phyloP scores from a whole-genome alignment of 2,329 filamentous ascomycete genomes.

The Chrysoporthe puriensis region DNA sequence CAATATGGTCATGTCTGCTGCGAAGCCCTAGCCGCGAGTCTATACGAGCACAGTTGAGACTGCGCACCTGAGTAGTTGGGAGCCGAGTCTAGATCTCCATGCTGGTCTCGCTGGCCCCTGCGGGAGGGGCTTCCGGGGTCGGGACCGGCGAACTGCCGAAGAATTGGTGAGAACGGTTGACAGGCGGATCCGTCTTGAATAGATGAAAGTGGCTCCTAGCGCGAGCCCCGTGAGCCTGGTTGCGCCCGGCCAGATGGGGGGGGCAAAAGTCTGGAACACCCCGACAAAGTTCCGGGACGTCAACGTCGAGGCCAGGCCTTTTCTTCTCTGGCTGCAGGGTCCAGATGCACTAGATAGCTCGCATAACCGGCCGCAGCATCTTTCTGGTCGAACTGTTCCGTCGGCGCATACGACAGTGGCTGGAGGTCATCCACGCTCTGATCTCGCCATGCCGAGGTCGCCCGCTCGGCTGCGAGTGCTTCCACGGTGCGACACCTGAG shows the following conservation, averaged over 20 bases:
- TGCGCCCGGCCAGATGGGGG: not conserved
- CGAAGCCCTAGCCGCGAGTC: not conserved
- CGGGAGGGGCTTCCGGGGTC: slow-evolving; percentile 4
- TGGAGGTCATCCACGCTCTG: not conserved
- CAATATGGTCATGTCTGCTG: not conserved
- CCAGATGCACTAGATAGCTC: not conserved
- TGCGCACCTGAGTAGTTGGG: not conserved
- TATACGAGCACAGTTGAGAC: not conserved
- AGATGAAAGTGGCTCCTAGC: slow-evolving; percentile 9
- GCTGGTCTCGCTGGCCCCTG: not conserved
- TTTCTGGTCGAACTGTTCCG: not conserved
- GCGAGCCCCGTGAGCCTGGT: not conserved
- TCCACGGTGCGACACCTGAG: not conserved
- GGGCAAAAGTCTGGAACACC: not conserved
- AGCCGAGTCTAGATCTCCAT: not conserved
- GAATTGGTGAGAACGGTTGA: slow-evolving; percentile 20
- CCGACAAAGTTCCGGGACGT: not conserved
- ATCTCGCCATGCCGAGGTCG: not conserved
- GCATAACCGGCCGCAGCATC: not conserved
- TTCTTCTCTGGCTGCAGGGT: no score
- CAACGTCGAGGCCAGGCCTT: not conserved
- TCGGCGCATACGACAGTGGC: not conserved
- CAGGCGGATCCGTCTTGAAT: slow-evolving; percentile 18
- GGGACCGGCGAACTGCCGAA: slow-evolving; percentile 4
- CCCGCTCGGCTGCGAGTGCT: not conserved